Evolutionary conservation across 192 early-diverging fungal genomes (phyloP).

Genomic region (Dispira parvispora): DNA sequence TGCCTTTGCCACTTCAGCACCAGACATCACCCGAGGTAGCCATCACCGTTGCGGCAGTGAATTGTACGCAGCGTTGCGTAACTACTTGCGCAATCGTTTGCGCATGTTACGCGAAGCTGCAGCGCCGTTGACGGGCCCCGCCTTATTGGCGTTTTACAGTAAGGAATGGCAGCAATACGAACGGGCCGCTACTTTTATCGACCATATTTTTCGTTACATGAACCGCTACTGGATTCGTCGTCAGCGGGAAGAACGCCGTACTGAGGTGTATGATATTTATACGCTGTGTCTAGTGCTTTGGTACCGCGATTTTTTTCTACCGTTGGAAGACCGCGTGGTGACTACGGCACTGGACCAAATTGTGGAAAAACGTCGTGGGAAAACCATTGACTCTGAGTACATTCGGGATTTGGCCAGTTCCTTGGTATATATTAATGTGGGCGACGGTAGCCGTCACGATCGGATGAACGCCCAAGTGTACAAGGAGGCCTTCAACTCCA

Average conservation of each 20-base stretch:
- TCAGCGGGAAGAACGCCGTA: conserved; percentile 86
- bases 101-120: conserved; percentile 31
- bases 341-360: conserved; percentile 23
- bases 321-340: conserved; percentile 52
- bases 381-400: not conserved
- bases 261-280: conserved; percentile 76
- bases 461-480: not conserved
- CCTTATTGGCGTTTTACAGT: conserved; percentile 74
- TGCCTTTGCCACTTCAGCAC: not conserved
- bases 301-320: conserved; percentile 62
- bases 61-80: conserved; percentile 42
- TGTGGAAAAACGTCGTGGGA: not conserved
- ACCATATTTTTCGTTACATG: conserved; percentile 86
- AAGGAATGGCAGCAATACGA: conserved; percentile 82
- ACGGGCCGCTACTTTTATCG: conserved; percentile 59
- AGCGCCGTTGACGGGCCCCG: conserved; percentile 51
- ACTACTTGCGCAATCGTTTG: conserved; percentile 35
- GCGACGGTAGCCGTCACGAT: not conserved
- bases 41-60: conserved; percentile 40
- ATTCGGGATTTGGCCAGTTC: not conserved
- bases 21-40: conserved; percentile 18
- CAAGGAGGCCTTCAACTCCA: not conserved
- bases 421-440: not conserved
- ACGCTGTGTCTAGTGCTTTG: conserved; percentile 61
- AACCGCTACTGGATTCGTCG: conserved; percentile 97